Percentiles rank a stretch among this genome's conserved stretches.
Conservation (phyloP, 805 yeast species). For the Teunomyces panamensis region DNA sequence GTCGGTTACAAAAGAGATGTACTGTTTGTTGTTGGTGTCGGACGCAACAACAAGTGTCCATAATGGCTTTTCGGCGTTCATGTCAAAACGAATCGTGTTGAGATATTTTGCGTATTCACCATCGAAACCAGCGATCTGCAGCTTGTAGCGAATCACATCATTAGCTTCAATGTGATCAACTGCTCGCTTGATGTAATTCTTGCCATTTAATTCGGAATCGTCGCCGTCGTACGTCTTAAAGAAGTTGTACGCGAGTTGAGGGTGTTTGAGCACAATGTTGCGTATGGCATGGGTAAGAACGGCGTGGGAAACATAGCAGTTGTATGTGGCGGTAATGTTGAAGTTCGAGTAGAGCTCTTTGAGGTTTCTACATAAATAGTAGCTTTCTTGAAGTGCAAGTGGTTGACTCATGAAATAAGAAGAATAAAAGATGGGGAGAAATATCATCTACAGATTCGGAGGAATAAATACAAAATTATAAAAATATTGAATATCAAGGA, state of each 20-base stretch:
- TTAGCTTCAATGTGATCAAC: neutral
- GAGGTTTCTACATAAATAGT: slow-evolving; percentile 19
- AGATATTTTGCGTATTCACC: neutral
- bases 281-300: slow-evolving; percentile 4
- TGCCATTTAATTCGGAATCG: neutral
- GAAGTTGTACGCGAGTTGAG: slow-evolving; percentile 16
- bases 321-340: slow-evolving; percentile 20
- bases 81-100: neutral
- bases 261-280: slow-evolving; percentile 1
- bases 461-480: too few species aligned
- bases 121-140: neutral
- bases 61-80: neutral
- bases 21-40: slow-evolving; percentile 8
- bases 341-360: slow-evolving; percentile 21
- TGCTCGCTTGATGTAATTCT: neutral
- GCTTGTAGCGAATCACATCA: neutral
- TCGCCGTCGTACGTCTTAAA: slow-evolving; percentile 8
- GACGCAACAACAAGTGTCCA: neutral
- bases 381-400: slow-evolving; percentile 21
- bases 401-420: neutral
- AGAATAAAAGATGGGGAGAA: neutral
- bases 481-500: too few species aligned
- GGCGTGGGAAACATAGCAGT: neutral
- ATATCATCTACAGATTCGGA: too few species aligned
- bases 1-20: slow-evolving; percentile 13